Percentiles rank a stretch among this genome's conserved stretches.
Conservation (phyloP, 1,284 basidiomycete species). For the Moesziomyces sp. region DNA sequence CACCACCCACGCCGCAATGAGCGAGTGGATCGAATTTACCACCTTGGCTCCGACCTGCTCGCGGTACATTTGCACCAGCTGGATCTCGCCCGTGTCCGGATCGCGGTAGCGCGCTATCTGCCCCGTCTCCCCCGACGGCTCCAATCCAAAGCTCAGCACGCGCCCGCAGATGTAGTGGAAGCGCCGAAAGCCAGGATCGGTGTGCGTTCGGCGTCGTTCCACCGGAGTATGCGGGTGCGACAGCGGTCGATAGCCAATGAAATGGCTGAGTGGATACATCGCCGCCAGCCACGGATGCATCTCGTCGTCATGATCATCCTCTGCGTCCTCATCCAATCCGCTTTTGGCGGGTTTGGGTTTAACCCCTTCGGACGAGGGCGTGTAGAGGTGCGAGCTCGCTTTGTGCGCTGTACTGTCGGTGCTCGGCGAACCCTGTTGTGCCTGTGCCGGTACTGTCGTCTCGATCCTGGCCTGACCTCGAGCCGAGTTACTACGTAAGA, state of each 20-base stretch:
- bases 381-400: constrained; percentile 20
- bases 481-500: constrained; percentile 14
- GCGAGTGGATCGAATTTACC: constrained; percentile 37
- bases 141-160: constrained; percentile 32
- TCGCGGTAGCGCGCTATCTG: constrained; percentile 29
- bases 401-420: constrained; percentile 23
- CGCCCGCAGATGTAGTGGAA: constrained; percentile 38
- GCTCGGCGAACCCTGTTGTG: constrained; percentile 5
- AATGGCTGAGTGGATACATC: constrained; percentile 38
- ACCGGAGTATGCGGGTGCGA: constrained; percentile 40
- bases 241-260: constrained; percentile 39
- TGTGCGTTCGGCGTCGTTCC: constrained; percentile 6
- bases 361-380: constrained; percentile 18
- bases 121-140: constrained; percentile 20
- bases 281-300: constrained; percentile 20
- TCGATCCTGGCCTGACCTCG: neutral
- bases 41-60: constrained; percentile 26
- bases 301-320: constrained; percentile 14
- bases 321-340: constrained; percentile 1
- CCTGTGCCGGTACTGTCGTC: neutral
- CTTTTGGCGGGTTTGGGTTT: constrained; percentile 8
- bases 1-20: constrained; percentile 35
- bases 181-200: constrained; percentile 27
- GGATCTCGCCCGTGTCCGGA: constrained; percentile 27
- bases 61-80: constrained; percentile 29